Conservation (phyloP, 805 yeast species). For the Teunomyces kruisii region DNA sequence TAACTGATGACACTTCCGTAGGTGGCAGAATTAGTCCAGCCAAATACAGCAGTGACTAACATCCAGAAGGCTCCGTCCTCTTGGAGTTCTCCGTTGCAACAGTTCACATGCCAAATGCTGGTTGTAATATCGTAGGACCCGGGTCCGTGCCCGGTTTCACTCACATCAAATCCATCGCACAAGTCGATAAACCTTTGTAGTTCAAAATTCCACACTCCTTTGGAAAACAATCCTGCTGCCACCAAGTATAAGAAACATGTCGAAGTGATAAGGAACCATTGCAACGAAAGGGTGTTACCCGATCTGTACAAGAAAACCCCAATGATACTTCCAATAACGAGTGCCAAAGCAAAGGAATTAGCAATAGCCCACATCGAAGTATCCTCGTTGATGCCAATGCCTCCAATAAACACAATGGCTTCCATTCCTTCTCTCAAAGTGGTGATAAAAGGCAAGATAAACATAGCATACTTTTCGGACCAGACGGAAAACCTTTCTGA, state of each 20-base stretch:
- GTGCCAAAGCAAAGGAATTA: constrained; percentile 59
- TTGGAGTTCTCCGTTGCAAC: constrained; percentile 75
- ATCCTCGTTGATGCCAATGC: constrained; percentile 54
- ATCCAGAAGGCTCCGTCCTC: constrained; percentile 87
- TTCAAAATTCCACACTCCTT: constrained; percentile 90
- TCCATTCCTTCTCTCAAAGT: constrained; percentile 88
- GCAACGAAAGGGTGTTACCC: constrained; percentile 77
- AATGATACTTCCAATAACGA: constrained; percentile 55
- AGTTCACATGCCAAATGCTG: constrained; percentile 92
- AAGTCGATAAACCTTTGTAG: constrained; percentile 68
- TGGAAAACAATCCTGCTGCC: constrained; percentile 81
- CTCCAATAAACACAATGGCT: constrained; percentile 90
- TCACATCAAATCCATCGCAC: constrained; percentile 81
- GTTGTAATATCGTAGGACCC: constrained; percentile 82
- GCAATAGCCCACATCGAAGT: constrained; percentile 46
- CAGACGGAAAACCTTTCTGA: constrained; percentile 14
- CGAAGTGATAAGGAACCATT: constrained; percentile 68
- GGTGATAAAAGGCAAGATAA: constrained; percentile 79
- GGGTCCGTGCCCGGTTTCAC: constrained; percentile 90
- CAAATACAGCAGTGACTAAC: constrained; percentile 83
- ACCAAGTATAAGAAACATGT: constrained; percentile 81
- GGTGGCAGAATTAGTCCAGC: constrained; percentile 95
- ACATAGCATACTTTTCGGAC: constrained; percentile 64
- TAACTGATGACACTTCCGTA: constrained; percentile 81
- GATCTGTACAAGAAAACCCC: constrained; percentile 71